Evolutionary conservation across 345 rosid species (phyloP).

Genomic region (Camelina neglecta): DNA sequence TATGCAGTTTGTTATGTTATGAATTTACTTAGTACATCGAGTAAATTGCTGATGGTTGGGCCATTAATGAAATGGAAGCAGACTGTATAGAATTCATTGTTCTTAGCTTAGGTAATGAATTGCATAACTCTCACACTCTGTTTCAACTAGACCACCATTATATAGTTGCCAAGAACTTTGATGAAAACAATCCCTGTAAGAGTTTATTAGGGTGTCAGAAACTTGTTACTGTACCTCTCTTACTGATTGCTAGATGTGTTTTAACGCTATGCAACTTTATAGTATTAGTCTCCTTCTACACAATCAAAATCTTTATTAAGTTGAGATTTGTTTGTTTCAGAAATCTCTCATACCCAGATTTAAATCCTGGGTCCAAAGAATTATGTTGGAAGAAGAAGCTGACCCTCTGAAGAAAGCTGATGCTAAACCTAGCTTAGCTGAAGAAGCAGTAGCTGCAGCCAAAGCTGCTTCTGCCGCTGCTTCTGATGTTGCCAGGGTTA

Average conservation of each 20-base stretch:
- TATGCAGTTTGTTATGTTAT: background rate
- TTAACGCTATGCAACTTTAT: constrained; percentile 17
- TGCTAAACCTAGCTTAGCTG: constrained; percentile 74
- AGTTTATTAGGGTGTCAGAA: constrained; percentile 10
- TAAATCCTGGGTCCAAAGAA: constrained; percentile 86
- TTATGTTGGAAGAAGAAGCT: constrained; percentile 78
- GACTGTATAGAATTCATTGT: background rate
- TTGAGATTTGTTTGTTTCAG: constrained; percentile 54
- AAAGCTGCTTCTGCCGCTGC: constrained; percentile 93
- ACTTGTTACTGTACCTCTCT: background rate
- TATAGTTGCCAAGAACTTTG: constrained; percentile 1
- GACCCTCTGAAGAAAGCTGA: constrained; percentile 50
- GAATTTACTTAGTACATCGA: background rate
- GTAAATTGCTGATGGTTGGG: background rate
- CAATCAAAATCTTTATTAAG: constrained; percentile 21
- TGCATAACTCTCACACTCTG: background rate
- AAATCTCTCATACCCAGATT: constrained; percentile 74
- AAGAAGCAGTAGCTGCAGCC: constrained; percentile 94
- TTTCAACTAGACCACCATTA: background rate
- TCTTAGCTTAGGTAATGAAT: constrained; percentile 14
- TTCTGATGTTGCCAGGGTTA: constrained; percentile 85
- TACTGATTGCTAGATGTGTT: constrained; percentile 15
- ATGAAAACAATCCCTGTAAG: background rate
- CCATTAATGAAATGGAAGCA: constrained; percentile 5
- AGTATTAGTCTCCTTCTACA: constrained; percentile 10